Evolutionary conservation across 805 yeast genomes (phyloP), one percentile per base, ranked within the genome.

Genomic region (Wickerhamomyces chambardii): DNA sequence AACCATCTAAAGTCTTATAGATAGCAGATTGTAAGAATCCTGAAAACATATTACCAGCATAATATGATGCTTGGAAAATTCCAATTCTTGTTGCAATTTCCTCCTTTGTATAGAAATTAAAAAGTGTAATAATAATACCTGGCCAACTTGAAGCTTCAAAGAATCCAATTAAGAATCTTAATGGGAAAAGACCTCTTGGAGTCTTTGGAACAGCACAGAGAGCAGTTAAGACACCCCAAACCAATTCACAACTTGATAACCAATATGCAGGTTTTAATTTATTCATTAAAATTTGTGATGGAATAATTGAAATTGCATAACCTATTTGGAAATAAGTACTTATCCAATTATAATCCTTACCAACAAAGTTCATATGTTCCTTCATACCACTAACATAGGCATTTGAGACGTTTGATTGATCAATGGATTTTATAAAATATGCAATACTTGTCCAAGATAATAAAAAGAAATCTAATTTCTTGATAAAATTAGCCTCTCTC

Each of bases 211-310:
- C 63, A 47, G 64, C 75, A 31, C 73, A 62, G 11, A 70, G 67
- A 30, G 79, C 61, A 2, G 87, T 80, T 38, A 80, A 66, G 36
- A 79, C 58, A 1, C 84, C 71, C 94, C 92, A 83, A 26, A 73
- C 61, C 28, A 80, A 45, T 49, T 83, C 92, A 55, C 72, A 63
- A 3, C 59, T 39, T 2, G 81, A 79, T 28, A 55, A 63, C 61
- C 56, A 46, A 10, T 50, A 40, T 33, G 70, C 73, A 38, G 79
- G 60, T 6, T 81, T 80, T 26, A 64, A 58, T 28, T 75, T 66
- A 29, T 75, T 73, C 36, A 83, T 58, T 17, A 78, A 48, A 45
- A 72, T 75, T 63, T 75, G 67, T 58, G 77, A 76, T 0, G 89
- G 89, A 36, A 81, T 54, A 50, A 78, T 78, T 44, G 77, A 73